These are phyloP conservation scores for Vanilla planifolia DNA, from an alignment of 106 monocot genomes.

Conservation along the genomic window DNA sequence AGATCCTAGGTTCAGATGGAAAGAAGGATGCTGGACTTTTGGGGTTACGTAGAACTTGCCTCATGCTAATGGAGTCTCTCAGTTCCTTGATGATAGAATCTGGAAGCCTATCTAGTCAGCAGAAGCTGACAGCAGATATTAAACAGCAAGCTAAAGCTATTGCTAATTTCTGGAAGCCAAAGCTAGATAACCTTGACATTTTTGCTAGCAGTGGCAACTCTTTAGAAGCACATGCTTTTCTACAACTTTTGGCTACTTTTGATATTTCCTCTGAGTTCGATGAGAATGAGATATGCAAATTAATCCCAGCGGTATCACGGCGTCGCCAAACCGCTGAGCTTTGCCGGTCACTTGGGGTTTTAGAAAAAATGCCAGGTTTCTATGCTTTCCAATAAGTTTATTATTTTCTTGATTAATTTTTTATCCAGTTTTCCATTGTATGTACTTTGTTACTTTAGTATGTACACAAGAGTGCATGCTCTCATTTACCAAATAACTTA, in stretches of 20 bases:
- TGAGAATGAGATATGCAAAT: slow-evolving; percentile 62
- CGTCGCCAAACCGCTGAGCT: slow-evolving; percentile 73
- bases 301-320: slow-evolving; percentile 69
- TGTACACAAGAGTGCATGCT: neutral
- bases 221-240: slow-evolving; percentile 84
- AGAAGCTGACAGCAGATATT: slow-evolving; percentile 34
- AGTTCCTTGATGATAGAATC: slow-evolving; percentile 21
- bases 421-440: too few relatives aligned
- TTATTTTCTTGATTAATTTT: neutral
- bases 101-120: slow-evolving; percentile 11
- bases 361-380: slow-evolving; percentile 73
- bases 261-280: slow-evolving; percentile 53
- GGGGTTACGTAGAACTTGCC: slow-evolving; percentile 80
- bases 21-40: slow-evolving; percentile 85
- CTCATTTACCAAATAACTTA: too few relatives aligned
- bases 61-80: slow-evolving; percentile 94
- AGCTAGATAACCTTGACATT: slow-evolving; percentile 58
- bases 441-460: neutral
- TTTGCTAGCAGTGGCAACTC: slow-evolving; percentile 69
- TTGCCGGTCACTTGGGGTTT: slow-evolving; percentile 64
- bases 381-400: neutral
- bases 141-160: slow-evolving; percentile 60
- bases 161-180: slow-evolving; percentile 69
- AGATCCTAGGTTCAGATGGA: slow-evolving; percentile 48
- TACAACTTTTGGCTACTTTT: slow-evolving; percentile 87